Conservation (phyloP, 768 basidiomycete genomes). For the Kwoniella botswanensis region DNA sequence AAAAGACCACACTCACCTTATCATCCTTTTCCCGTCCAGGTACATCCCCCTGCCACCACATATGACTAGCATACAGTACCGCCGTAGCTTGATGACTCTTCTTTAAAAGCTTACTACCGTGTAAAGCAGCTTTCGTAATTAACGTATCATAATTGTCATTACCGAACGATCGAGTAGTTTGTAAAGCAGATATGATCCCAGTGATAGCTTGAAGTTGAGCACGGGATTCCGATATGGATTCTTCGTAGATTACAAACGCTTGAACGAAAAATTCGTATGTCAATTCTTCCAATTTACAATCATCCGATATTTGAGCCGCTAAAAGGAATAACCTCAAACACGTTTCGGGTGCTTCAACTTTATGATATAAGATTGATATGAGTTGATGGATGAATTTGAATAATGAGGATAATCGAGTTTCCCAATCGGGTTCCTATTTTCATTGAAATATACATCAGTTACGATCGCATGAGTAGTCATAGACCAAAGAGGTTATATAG, state of each 20-base stretch:
- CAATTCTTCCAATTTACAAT: conserved; percentile 92
- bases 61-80: conserved; percentile 89
- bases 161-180: conserved; percentile 86
- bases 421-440: conserved; percentile 79
- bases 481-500: no score
- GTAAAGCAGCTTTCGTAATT: conserved; percentile 97
- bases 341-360: conserved; percentile 84
- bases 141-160: conserved; percentile 95
- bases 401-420: conserved; percentile 79
- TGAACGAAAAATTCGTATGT: conserved; percentile 98
- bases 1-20: conserved; percentile 57
- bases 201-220: conserved; percentile 98
- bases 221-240: conserved; percentile 91
- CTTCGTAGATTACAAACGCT: conserved; percentile 97
- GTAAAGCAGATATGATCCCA: conserved; percentile 87
- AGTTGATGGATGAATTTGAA: conserved; percentile 94
- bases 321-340: conserved; percentile 94
- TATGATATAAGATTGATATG: conserved; percentile 87
- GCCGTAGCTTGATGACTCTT: conserved; percentile 97
- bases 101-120: conserved; percentile 93
- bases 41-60: conserved; percentile 93
- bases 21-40: conserved; percentile 61
- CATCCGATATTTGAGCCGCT: conserved; percentile 91
- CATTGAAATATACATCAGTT: not conserved
- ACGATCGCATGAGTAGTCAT: no score